A percentile compares a stretch with the other conserved stretches of the same genome.
Evolutionary conservation across 345 rosid genomes (phyloP).

Genomic region (Rhodamnia rubescens): DNA sequence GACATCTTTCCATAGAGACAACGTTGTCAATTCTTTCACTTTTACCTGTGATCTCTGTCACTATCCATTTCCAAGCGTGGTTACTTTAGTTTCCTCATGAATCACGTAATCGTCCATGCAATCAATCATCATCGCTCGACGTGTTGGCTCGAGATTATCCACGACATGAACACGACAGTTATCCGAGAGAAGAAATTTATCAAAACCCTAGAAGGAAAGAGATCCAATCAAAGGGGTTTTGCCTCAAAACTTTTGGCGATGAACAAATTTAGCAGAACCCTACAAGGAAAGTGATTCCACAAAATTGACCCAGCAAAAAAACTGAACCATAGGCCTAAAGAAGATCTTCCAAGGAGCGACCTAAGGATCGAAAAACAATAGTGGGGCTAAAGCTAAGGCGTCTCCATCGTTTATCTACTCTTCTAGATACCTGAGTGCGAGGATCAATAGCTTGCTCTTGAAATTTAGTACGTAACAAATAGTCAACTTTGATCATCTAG

Average conservation of each 20-base stretch:
- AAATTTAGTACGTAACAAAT: neutral
- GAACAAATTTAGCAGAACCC: neutral
- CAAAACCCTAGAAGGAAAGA: neutral
- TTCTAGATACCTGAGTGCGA: neutral
- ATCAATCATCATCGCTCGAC: too few relatives aligned
- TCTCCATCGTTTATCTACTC: too few relatives aligned
- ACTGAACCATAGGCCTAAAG: neutral
- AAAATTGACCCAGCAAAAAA: neutral
- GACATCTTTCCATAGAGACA: too few relatives aligned
- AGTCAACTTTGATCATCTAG: neutral
- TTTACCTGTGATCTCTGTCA: neutral
- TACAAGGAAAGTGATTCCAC: neutral
- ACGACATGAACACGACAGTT: neutral
- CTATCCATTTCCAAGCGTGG: too few relatives aligned
- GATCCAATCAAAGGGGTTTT: neutral
- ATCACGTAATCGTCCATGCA: neutral
- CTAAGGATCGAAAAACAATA: neutral
- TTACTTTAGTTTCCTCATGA: neutral
- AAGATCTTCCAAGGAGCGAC: neutral
- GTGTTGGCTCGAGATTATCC: neutral
- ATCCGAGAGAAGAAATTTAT: neutral
- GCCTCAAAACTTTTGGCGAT: neutral
- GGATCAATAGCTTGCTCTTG: neutral
- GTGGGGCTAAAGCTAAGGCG: neutral
- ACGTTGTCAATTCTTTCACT: too few relatives aligned